phyloP scores from a whole-genome alignment of 495 filamentous ascomycete species.

The Delitschia confertaspora region DNA sequence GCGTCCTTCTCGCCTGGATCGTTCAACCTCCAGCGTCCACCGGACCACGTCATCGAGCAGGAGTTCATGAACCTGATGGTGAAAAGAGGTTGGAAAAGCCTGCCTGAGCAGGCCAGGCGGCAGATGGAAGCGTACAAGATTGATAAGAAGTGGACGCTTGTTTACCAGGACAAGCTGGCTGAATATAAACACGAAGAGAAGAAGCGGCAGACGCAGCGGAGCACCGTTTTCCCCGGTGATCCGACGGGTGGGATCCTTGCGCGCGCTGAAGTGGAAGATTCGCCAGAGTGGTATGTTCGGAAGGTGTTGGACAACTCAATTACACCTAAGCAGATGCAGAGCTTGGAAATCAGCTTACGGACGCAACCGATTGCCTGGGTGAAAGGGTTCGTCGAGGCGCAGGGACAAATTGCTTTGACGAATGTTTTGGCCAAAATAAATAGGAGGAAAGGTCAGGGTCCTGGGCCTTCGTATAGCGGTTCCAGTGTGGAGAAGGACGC shows the following conservation, averaged over 20 bases:
- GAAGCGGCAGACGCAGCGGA: conserved; percentile 60
- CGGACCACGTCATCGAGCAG: conserved; percentile 77
- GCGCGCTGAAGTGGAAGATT: conserved; percentile 84
- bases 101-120: conserved; percentile 88
- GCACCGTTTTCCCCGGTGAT: conserved; percentile 50
- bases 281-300: conserved; percentile 95
- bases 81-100: conserved; percentile 91
- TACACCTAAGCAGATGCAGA: conserved; percentile 80
- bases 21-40: conserved; percentile 60
- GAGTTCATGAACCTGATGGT: conserved; percentile 92
- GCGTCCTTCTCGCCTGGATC: conserved; percentile 46
- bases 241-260: conserved; percentile 57
- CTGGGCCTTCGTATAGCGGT: conserved; percentile 46
- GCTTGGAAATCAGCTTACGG: conserved; percentile 83
- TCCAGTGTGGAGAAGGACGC: conserved; percentile 71
- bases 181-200: conserved; percentile 94
- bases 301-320: conserved; percentile 95
- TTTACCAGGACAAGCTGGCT: conserved; percentile 87
- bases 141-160: conserved; percentile 93
- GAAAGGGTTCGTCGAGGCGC: conserved; percentile 89
- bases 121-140: conserved; percentile 94
- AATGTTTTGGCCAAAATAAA: conserved; percentile 92
- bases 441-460: conserved; percentile 66
- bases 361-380: conserved; percentile 99
- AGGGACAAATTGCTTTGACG: conserved; percentile 92